Evolutionary conservation across 1,284 basidiomycete species (phyloP), one percentile per base, ranked within the genome.

Genomic region (Tylopilus sp.): DNA sequence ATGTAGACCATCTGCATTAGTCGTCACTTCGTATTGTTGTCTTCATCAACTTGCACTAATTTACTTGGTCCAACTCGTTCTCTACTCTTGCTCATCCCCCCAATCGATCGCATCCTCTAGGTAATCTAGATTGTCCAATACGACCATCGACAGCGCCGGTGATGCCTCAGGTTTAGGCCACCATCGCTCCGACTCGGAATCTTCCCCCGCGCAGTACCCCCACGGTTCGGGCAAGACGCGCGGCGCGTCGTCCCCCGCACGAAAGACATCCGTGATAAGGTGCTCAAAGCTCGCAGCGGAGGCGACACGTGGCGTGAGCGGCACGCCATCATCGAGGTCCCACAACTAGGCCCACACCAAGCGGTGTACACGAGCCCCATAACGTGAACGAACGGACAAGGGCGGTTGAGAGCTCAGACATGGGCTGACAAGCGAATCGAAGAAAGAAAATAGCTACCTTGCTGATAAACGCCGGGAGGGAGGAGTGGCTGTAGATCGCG

Each of bases 211-310:
- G 3, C 59, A 59, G 3, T 60, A 59, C 3, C 50, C 58, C 62
- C 62, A 65, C 1, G 62, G 58, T 6, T 51, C 46, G 7, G 59
- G 59, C 16, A 61, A 42, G 2, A 40, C 33, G 2, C 10, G 2
- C 10, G 51, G 58, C 3, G 60, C 21, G 21, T 25, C 25, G 25
- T 25, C 25, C 6, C 65, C 58, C 29, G 18, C 40, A 15, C 60
- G 62, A 19, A 61, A 57, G 3, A 21, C 7, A 15, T 61, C 46
- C 9, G 56, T 65, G 23, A 61, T 49, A 10, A 65, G 44, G 34
- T 59, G 50, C 15, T 61, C 59, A 44, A 61, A 65, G 0, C 45
- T 57, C 1, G 62, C 50, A 0, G 60, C 62, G 1, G 58, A 52
- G 4, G 58, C 60, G 4, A 53, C 53, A 8, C 59, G 58, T 15